Percentiles rank a stretch among this genome's conserved stretches.
These are phyloP conservation scores for Lachnellula occidentalis DNA, from an alignment of 2,329 filamentous ascomycete species.

Conservation along the genomic window DNA sequence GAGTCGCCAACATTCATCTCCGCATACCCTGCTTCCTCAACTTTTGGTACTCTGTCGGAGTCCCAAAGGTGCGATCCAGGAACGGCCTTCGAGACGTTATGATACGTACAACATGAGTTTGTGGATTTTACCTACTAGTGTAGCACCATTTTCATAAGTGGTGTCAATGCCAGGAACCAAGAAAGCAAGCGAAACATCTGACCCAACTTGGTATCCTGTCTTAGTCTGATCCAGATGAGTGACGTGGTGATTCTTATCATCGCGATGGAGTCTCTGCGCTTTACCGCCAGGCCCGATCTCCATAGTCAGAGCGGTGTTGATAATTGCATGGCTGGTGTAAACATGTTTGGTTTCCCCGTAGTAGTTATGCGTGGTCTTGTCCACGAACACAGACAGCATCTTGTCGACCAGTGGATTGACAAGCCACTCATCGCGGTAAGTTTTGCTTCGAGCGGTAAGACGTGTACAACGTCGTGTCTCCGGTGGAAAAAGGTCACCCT, in stretches of 20 bases:
- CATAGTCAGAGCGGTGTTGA: slow-evolving; percentile 24
- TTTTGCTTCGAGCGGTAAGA: slow-evolving; percentile 15
- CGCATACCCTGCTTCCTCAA: slow-evolving; percentile 10
- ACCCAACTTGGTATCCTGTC: slow-evolving; percentile 12
- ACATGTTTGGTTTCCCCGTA: slow-evolving; percentile 28
- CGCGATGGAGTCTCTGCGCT: slow-evolving; percentile 15
- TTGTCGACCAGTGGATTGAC: slow-evolving; percentile 14
- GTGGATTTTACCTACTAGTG: slow-evolving; percentile 3
- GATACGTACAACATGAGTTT: not conserved
- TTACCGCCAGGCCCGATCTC: slow-evolving; percentile 18
- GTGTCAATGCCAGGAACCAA: slow-evolving; percentile 15
- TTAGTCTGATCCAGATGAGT: slow-evolving; percentile 12
- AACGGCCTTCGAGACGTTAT: slow-evolving; percentile 5
- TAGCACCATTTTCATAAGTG: slow-evolving; percentile 15
- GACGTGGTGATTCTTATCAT: slow-evolving; percentile 17
- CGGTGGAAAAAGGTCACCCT: slow-evolving; percentile 17
- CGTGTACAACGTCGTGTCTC: slow-evolving; percentile 22
- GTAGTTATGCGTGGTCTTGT: slow-evolving; percentile 27
- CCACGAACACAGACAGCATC: slow-evolving; percentile 21
- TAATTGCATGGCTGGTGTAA: slow-evolving; percentile 25
- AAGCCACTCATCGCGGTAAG: slow-evolving; percentile 17
- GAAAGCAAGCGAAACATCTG: slow-evolving; percentile 13
- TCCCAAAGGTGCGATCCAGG: slow-evolving; percentile 16
- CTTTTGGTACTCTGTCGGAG: slow-evolving; percentile 5
- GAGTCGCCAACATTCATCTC: slow-evolving; percentile 13